A percentile compares a stretch with the other conserved stretches of the same genome.
These are phyloP conservation scores for Elsinoe arachidis DNA, from an alignment of 2,329 filamentous ascomycete genomes.

Conservation along the genomic window DNA sequence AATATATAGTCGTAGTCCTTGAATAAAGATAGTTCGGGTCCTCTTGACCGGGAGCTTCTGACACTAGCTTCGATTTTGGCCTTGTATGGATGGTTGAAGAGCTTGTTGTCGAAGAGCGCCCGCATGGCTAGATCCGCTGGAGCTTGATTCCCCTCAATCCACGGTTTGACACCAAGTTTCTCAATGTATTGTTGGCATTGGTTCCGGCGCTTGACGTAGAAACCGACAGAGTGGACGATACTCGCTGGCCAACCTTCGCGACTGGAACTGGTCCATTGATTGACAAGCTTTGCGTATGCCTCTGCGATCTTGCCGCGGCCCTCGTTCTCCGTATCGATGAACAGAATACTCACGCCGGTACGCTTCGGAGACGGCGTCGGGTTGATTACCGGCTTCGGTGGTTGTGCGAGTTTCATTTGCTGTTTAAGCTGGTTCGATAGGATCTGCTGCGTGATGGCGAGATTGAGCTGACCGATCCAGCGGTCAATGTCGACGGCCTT, in stretches of 20 bases:
- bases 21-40: background rate
- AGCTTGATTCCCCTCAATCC: background rate
- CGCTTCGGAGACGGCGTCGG: background rate
- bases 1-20: slow-evolving; percentile 11
- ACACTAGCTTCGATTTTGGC: background rate
- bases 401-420: background rate
- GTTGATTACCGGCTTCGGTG: background rate
- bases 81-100: slow-evolving; percentile 3
- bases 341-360: slow-evolving; percentile 1
- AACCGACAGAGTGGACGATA: background rate
- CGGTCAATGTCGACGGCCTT: background rate
- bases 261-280: background rate
- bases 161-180: background rate
- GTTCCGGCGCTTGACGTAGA: background rate
- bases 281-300: slow-evolving; percentile 3
- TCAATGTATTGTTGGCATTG: background rate
- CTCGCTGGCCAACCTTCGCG: background rate
- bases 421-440: background rate
- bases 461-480: background rate
- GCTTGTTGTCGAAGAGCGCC: slow-evolving; percentile 7
- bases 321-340: slow-evolving; percentile 11
- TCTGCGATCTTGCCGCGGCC: slow-evolving; percentile 8
- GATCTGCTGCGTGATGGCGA: background rate
- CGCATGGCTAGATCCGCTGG: background rate
- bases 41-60: background rate